A percentile compares a stretch with the other conserved stretches of the same genome.
These are phyloP conservation scores for Leucosporidium scottii DNA, from an alignment of 768 basidiomycete genomes.

Conservation along the genomic window DNA sequence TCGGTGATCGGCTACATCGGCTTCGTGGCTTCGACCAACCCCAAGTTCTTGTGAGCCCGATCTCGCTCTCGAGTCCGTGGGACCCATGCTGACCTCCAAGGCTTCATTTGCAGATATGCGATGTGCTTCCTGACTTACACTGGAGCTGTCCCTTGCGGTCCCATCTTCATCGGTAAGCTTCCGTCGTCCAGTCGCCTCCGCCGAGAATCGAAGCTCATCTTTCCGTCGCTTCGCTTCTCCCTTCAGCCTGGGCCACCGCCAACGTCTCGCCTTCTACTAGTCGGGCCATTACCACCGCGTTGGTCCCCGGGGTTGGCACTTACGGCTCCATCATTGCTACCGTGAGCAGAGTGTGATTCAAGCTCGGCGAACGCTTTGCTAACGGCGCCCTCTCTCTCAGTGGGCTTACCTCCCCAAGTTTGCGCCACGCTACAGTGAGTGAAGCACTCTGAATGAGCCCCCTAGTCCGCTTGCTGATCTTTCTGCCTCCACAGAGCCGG, in stretches of 20 bases:
- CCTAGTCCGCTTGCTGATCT: too few relatives aligned
- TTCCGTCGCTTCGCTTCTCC: not conserved
- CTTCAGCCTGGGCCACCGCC: constrained; percentile 14
- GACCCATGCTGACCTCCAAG: constrained; percentile 8
- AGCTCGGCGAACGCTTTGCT: not conserved
- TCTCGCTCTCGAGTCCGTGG: constrained; percentile 12
- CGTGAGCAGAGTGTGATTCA: too few relatives aligned
- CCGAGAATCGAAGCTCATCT: constrained; percentile 8
- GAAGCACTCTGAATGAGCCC: too few relatives aligned
- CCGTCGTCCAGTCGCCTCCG: constrained; percentile 6
- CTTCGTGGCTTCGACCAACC: not conserved
- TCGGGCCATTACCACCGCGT: constrained; percentile 21
- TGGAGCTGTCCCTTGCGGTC: constrained; percentile 25
- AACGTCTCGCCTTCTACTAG: constrained; percentile 14
- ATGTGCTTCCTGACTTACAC: constrained; percentile 35
- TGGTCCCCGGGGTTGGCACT: constrained; percentile 13
- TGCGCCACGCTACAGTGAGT: constrained; percentile 1
- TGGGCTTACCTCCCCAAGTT: constrained; percentile 25
- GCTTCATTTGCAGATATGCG: constrained; percentile 10
- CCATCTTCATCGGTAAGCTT: constrained; percentile 19
- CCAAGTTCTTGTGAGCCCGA: not conserved
- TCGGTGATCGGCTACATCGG: not conserved
- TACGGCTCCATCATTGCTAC: constrained; percentile 17
- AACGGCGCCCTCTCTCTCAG: not conserved
- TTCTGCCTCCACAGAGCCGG: too few relatives aligned